These are phyloP conservation scores for Pythium scleroteichum DNA, from an alignment of 352 stramenopile species.

Conservation along the genomic window DNA sequence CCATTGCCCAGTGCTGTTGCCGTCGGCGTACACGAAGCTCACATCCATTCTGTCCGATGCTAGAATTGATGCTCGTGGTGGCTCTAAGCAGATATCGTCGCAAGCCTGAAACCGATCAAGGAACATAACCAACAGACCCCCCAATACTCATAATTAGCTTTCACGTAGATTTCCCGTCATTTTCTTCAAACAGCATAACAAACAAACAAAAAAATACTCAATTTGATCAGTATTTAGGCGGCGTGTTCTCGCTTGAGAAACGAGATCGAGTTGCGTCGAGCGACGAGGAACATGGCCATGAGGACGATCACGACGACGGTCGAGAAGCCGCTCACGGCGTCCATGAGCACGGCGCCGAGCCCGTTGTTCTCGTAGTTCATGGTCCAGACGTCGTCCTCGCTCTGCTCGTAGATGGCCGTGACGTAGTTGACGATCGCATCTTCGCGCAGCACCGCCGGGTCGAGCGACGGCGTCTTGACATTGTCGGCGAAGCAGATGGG, in stretches of 20 bases:
- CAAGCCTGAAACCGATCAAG: too few species aligned
- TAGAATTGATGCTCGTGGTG: too few species aligned
- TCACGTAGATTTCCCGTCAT: too few species aligned
- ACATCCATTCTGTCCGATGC: too few species aligned
- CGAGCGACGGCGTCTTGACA: slow-evolving; percentile 45
- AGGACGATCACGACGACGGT: slow-evolving; percentile 37
- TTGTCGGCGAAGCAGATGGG: slow-evolving; percentile 62
- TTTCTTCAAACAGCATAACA: background rate
- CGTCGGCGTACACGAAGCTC: too few species aligned
- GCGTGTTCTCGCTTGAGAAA: slow-evolving; percentile 29
- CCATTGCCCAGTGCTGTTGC: too few species aligned
- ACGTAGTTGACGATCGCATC: slow-evolving; percentile 60
- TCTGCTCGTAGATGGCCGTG: slow-evolving; percentile 50
- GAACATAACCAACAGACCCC: too few species aligned
- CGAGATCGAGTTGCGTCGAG: slow-evolving; percentile 4
- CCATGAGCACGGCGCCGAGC: slow-evolving; percentile 36
- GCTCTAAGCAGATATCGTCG: too few species aligned
- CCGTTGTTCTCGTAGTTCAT: slow-evolving; percentile 54
- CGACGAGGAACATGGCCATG: slow-evolving; percentile 29
- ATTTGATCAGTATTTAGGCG: slow-evolving; percentile 5
- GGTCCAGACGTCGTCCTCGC: slow-evolving; percentile 46
- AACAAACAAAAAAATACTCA: too few species aligned
- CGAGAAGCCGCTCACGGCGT: slow-evolving; percentile 42
- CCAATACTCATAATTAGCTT: too few species aligned
- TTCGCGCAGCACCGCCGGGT: slow-evolving; percentile 44